A percentile compares a stretch with the other conserved stretches of the same genome.
phyloP scores from a whole-genome alignment of 129 eudicot species.

The Flaveria robusta region DNA sequence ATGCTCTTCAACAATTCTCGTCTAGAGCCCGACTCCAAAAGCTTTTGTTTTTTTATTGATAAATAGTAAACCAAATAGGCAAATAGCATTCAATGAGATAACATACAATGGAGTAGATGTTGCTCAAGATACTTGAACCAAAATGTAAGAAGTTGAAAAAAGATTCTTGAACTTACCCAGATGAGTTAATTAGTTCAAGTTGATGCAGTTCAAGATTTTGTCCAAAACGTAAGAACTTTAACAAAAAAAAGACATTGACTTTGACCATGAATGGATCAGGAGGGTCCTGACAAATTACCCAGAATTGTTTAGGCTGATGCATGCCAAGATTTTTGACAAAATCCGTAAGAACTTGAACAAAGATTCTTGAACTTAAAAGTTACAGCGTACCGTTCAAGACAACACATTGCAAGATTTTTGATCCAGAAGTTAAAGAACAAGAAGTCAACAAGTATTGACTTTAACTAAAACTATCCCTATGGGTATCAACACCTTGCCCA shows the following conservation, averaged over 20 bases:
- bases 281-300: background rate
- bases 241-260: background rate
- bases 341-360: constrained; percentile 4
- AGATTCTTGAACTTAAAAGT: constrained; percentile 23
- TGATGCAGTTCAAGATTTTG: constrained; percentile 21
- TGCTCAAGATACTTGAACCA: constrained; percentile 14
- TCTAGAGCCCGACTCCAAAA: too few relatives aligned
- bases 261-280: background rate
- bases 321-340: constrained; percentile 23
- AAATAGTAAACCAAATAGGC: too few relatives aligned
- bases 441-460: background rate
- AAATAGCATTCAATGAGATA: too few relatives aligned
- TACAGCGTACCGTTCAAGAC: background rate
- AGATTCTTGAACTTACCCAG: constrained; percentile 21
- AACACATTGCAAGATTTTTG: constrained; percentile 2
- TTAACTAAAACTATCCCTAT: background rate
- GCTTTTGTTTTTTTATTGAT: too few relatives aligned
- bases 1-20: too few relatives aligned
- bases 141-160: constrained; percentile 10
- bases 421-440: background rate
- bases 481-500: background rate
- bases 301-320: background rate
- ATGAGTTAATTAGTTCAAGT: background rate
- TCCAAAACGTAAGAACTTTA: constrained; percentile 9
- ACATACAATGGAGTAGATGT: background rate